Conservation (phyloP, 1,284 basidiomycete genomes). For the Heliocybe sulcata region DNA sequence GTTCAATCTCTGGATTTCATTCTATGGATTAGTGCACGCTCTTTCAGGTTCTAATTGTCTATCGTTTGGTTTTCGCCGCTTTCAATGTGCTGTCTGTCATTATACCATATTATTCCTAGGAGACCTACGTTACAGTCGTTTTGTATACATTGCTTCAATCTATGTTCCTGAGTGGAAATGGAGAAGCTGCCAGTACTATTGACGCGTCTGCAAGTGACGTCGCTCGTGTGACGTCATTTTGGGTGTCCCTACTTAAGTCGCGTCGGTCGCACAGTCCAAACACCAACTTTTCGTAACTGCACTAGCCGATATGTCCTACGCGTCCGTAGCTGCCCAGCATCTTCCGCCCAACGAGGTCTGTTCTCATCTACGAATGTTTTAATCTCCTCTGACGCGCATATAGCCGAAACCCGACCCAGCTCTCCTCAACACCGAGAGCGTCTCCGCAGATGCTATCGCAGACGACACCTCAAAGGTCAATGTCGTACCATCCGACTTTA, state of each 20-base stretch:
- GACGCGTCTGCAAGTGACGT: not conserved
- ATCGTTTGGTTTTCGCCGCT: not conserved
- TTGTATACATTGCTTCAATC: too few relatives aligned
- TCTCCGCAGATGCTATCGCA: slow-evolving; percentile 29
- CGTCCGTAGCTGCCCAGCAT: slow-evolving; percentile 52
- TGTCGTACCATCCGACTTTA: slow-evolving; percentile 43
- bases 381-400: slow-evolving; percentile 5
- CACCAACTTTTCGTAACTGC: not conserved
- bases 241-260: not conserved
- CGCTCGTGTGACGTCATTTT: not conserved
- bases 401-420: slow-evolving; percentile 58
- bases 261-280: not conserved
- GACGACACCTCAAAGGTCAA: slow-evolving; percentile 50
- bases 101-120: not conserved
- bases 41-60: not conserved
- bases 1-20: too few relatives aligned
- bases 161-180: too few relatives aligned
- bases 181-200: not conserved
- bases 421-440: slow-evolving; percentile 49
- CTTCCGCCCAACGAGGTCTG: slow-evolving; percentile 37
- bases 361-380: slow-evolving; percentile 3
- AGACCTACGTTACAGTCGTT: not conserved
- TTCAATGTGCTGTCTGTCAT: not conserved
- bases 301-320: slow-evolving; percentile 50
- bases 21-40: too few relatives aligned